Conservation (phyloP, 1,284 basidiomycete species). For the Moniliella sp. region DNA sequence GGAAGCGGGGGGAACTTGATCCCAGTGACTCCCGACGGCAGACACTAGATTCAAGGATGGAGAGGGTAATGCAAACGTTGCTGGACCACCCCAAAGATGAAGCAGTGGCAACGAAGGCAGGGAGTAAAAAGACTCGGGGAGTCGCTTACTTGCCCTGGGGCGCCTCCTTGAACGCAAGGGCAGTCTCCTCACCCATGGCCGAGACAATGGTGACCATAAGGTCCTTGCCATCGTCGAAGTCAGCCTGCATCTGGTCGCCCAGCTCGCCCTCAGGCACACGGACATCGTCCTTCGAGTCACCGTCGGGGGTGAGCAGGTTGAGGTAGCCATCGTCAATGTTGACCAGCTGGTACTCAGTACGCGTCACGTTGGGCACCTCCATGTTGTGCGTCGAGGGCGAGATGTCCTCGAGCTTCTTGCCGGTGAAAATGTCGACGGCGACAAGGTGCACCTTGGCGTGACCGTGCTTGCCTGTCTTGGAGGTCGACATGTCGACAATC, state of each 20-base stretch:
- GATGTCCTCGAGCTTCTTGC: slow-evolving; percentile 55
- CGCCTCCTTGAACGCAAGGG: slow-evolving; percentile 44
- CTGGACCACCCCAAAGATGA: no score
- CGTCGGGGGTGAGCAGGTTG: slow-evolving; percentile 74
- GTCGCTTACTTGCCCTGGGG: slow-evolving; percentile 29
- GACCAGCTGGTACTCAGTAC: slow-evolving; percentile 79
- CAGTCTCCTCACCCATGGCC: slow-evolving; percentile 79
- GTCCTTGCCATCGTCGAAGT: slow-evolving; percentile 69
- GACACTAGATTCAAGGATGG: no score
- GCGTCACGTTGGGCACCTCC: slow-evolving; percentile 84
- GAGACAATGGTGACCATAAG: slow-evolving; percentile 60
- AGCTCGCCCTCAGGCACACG: slow-evolving; percentile 68
- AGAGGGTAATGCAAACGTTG: no score
- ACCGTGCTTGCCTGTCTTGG: slow-evolving; percentile 89
- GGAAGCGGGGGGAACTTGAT: no score
- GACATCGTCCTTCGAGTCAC: slow-evolving; percentile 77
- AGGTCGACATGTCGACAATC: slow-evolving; percentile 67
- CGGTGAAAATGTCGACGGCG: slow-evolving; percentile 53
- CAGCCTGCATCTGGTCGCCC: slow-evolving; percentile 51
- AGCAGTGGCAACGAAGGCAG: no score
- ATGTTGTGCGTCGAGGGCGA: slow-evolving; percentile 95
- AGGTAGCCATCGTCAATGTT: slow-evolving; percentile 49
- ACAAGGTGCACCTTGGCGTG: slow-evolving; percentile 98
- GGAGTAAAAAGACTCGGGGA: no score
- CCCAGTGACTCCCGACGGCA: no score